A percentile compares a stretch with the other conserved stretches of the same genome.
phyloP scores from a whole-genome alignment of 2,329 filamentous ascomycete genomes.

The Botrytis tulipae region DNA sequence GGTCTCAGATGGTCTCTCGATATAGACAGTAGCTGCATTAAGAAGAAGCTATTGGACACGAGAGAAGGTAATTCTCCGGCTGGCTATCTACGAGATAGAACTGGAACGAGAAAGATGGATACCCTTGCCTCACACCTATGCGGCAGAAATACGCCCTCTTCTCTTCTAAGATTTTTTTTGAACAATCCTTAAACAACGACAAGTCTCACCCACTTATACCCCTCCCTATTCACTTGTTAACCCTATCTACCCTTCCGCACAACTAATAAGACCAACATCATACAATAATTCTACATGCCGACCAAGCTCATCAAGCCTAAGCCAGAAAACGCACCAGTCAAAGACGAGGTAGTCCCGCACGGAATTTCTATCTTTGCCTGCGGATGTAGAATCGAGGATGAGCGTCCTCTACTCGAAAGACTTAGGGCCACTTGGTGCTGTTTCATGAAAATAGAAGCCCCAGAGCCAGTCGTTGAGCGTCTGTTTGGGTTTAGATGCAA shows the following conservation, averaged over 20 bases:
- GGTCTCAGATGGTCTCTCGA: neutral
- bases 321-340: neutral
- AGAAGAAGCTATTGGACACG: neutral
- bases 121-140: neutral
- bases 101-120: neutral
- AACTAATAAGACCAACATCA: no score
- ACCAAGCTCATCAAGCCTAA: neutral
- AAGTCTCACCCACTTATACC: neutral
- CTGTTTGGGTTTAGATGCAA: neutral
- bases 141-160: neutral
- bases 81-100: neutral
- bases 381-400: neutral
- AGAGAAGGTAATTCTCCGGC: neutral
- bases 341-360: neutral
- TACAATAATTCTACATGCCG: neutral
- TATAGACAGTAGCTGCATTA: neutral
- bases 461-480: neutral
- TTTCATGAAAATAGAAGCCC: neutral
- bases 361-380: neutral
- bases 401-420: neutral
- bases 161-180: neutral
- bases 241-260: neutral
- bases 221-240: neutral
- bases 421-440: neutral
- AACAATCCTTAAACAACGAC: neutral